Evolutionary conservation across 2,329 filamentous ascomycete species (phyloP).

Genomic region (Raffaelea albimanens): DNA sequence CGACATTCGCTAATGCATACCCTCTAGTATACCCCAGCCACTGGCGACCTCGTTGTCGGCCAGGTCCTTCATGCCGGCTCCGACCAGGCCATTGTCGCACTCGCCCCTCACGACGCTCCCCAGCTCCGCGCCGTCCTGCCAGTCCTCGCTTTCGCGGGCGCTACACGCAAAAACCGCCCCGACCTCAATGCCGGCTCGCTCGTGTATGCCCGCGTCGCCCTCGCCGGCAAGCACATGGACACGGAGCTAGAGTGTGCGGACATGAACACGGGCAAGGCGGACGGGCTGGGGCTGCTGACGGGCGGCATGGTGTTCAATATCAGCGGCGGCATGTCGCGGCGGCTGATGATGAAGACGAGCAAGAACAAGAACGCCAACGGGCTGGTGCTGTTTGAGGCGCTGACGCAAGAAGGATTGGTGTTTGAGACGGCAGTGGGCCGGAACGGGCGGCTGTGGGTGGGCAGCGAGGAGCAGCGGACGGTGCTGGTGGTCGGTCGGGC

Average conservation of each 20-base stretch:
- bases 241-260: constrained; percentile 87
- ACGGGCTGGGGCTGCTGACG: constrained; percentile 74
- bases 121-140: constrained; percentile 55
- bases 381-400: constrained; percentile 66
- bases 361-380: constrained; percentile 41
- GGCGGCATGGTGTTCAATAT: constrained; percentile 79
- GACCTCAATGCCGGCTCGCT: constrained; percentile 64
- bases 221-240: constrained; percentile 74
- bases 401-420: constrained; percentile 65
- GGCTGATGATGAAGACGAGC: constrained; percentile 59
- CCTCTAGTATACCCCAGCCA: constrained; percentile 62
- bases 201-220: constrained; percentile 78
- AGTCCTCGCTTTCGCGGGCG: constrained; percentile 86
- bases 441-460: constrained; percentile 89
- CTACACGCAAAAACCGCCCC: constrained; percentile 84
- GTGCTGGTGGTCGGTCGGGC: constrained; percentile 72
- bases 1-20: no score
- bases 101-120: constrained; percentile 55
- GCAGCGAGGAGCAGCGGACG: constrained; percentile 56
- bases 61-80: constrained; percentile 66
- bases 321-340: constrained; percentile 70
- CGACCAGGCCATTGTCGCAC: constrained; percentile 71
- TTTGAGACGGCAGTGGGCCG: constrained; percentile 92
- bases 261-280: constrained; percentile 74
- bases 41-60: constrained; percentile 82